Evolutionary conservation across 345 rosid genomes (phyloP), one percentile per base, ranked within the genome.

Genomic region (Citrus maxima): DNA sequence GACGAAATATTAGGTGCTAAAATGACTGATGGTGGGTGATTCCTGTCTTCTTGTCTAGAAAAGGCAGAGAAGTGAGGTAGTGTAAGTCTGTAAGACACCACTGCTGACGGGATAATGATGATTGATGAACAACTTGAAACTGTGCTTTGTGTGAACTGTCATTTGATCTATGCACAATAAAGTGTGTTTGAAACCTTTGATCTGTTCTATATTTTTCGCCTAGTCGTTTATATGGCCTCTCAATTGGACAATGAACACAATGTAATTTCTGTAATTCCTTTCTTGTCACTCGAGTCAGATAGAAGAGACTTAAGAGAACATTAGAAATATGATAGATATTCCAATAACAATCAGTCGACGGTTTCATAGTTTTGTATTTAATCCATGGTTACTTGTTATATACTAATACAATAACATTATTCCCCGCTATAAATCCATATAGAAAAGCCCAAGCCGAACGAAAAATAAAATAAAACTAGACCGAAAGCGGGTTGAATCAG

Each of bases 401-500:
- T 40, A 10, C 13, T 10, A 40, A 10, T 10, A 40, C 58, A 18
- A 54, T 4, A 18, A 18, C 22, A 54, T 61, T n/a, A n/a, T 38
- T 78, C 1, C 38, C 34, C 25, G 14, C 61, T 78, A 84, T 21
- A 49, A 3, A 14, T 71, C 55, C 71, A 66, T 9, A 12, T 10
- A 66, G 49, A 21, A 81, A 12, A 81, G 27, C 82, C 80, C 71
- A 18, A 84, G 13, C 4, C 82, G 86, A 32, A 63, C 56, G 37
- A 76, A 38, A 14, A 58, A 5, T 35, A 85, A 2, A 18, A 32
- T 12, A 38, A 76, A 27, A 16, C 75, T 14, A 49, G 62, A 19
- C 61, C 25, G 30, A 70, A 24, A 22, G 13, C 51, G 83, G 78
- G 32, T 25, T 6, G 93, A 76, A 24, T 32, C 80, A 4, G 95